phyloP scores from a whole-genome alignment of 129 eudicot species.

The Flaveria brownii region DNA sequence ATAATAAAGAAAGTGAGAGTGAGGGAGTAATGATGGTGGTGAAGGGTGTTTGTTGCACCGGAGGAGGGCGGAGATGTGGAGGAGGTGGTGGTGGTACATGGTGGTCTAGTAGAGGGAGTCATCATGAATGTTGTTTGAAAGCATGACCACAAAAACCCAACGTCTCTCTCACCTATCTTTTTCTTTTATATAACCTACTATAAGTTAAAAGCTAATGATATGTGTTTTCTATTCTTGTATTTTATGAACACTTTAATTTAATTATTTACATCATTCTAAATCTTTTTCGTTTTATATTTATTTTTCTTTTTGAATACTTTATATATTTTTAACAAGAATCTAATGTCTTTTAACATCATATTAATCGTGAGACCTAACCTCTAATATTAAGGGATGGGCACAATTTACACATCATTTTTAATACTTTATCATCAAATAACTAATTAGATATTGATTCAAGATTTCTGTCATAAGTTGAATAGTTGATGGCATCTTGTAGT shows the following conservation, averaged over 20 bases:
- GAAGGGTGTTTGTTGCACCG: constrained; percentile 6
- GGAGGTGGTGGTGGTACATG: not conserved
- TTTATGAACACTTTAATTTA: not conserved
- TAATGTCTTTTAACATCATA: too few species aligned
- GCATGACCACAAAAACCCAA: constrained; percentile 32
- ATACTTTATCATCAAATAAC: too few species aligned
- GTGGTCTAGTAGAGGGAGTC: constrained; percentile 28
- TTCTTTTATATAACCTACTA: not conserved
- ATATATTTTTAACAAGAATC: too few species aligned
- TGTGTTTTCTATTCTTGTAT: constrained; percentile 28
- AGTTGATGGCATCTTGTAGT: not conserved
- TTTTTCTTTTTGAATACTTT: too few species aligned
- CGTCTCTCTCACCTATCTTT: constrained; percentile 5
- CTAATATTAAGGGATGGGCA: too few species aligned
- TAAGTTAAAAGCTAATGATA: constrained; percentile 17
- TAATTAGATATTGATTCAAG: not conserved
- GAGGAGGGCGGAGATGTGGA: not conserved
- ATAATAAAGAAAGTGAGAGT: constrained; percentile 22
- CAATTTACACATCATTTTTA: too few species aligned
- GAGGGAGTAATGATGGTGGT: constrained; percentile 22
- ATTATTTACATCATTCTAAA: not conserved
- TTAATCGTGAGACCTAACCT: too few species aligned
- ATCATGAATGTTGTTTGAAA: constrained; percentile 37
- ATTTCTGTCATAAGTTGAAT: not conserved
- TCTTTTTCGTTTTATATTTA: too few species aligned